These are phyloP conservation scores for Phytophthora syringae DNA, from an alignment of 352 stramenopile genomes.

Conservation along the genomic window DNA sequence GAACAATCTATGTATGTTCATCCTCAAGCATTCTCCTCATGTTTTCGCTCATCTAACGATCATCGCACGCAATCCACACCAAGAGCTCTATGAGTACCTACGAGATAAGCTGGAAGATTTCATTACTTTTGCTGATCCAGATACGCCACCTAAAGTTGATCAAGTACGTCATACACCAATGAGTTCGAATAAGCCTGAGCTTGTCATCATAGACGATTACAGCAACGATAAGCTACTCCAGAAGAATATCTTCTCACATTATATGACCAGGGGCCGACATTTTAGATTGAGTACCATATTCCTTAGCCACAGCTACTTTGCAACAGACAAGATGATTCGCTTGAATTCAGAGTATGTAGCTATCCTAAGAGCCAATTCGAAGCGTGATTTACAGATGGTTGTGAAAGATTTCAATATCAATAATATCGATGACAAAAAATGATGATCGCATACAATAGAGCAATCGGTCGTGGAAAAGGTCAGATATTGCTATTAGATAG, in stretches of 20 bases:
- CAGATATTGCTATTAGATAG: neutral
- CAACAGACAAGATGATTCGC: neutral
- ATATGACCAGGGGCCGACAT: neutral
- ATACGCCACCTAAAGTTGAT: conserved; percentile 12
- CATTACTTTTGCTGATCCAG: conserved; percentile 14
- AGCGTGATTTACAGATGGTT: conserved; percentile 20
- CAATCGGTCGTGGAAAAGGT: conserved; percentile 5
- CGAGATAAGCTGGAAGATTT: conserved; percentile 29
- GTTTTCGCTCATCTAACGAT: conserved; percentile 16
- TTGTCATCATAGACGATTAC: conserved; percentile 32
- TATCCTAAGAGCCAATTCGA: conserved; percentile 24
- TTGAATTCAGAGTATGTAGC: conserved; percentile 3
- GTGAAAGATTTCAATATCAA: conserved; percentile 23
- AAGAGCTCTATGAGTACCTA: conserved; percentile 29
- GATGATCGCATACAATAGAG: conserved; percentile 2
- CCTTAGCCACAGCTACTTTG: conserved; percentile 8
- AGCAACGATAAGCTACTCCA: conserved; percentile 21
- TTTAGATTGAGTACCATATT: conserved; percentile 15
- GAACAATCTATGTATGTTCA: neutral
- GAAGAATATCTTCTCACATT: conserved; percentile 12
- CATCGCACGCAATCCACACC: conserved; percentile 27
- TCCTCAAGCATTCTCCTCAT: conserved; percentile 4
- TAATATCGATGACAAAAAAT: conserved; percentile 10
- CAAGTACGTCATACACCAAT: conserved; percentile 12
- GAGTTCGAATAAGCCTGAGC: conserved; percentile 20